Base-by-base conservation (phyloP, 306 rosid genomes). In the Canavalia ensiformis region DNA sequence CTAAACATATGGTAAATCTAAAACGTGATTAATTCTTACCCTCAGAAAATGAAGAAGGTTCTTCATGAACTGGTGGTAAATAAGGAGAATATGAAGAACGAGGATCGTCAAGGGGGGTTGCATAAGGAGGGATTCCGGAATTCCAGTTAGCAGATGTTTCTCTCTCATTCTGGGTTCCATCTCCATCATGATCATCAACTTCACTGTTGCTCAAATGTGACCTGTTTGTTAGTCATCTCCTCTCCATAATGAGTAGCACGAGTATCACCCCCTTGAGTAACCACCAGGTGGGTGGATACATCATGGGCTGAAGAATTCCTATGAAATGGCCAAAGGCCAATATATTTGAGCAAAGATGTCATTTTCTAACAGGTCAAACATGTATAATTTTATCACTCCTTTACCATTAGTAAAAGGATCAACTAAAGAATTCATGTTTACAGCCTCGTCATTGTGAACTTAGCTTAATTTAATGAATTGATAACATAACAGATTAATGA, bases 21-120 rank as follows among this genome's bases (percentile, higher is more conserved):
- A 77, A 75, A 58, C 10, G 39, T 5, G n/a, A 76, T 74, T 52
- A 77, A 72, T 46, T 30, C 66, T 70, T 79, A 90, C 99, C 97
- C 88, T 95, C 97, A 31, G 99, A 95, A 92, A 91, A 91, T 62
- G 99, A 93, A 62, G 99, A 93, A 76, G 97, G 97, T 78, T 95
- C 97, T 86, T 93, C 99, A 51, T 91, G 92, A 74, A 95, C 97
- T 13, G 97, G 92, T 25, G 97, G 82, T 75, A 95, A 86, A 86
- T 64, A 87, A 37, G 90, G 98, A 79, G 91, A 79, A 88, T 85
- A 92, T 0, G 97, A 91, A 59, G 97, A 79, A 86, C 86, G 70
- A 11, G 97, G 92, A 67, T 95, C 97, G 45, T 93, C 99, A 49
- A 80, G 76, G 5, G 92, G 10, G 45, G 91, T 83, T 76, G 91